These are phyloP conservation scores for Suhomyces prunicola DNA, from an alignment of 805 yeast species.

Conservation along the genomic window DNA sequence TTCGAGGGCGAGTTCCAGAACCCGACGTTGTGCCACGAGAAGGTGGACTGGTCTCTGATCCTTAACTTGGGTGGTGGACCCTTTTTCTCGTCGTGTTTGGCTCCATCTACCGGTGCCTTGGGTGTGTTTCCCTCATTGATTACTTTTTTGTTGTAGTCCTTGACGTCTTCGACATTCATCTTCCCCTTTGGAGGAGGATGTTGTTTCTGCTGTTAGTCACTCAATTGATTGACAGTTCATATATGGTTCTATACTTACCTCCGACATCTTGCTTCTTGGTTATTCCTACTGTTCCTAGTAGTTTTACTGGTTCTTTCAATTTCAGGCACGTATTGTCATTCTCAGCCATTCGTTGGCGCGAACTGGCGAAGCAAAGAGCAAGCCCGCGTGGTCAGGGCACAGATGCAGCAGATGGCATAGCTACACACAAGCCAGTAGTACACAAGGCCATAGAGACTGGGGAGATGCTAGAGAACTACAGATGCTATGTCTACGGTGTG, in stretches of 20 bases:
- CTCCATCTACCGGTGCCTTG: conserved; percentile 16
- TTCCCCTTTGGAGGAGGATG: conserved; percentile 1
- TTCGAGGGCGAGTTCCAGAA: conserved; percentile 26
- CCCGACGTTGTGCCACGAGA: conserved; percentile 42
- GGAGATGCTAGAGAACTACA: background rate
- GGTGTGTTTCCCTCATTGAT: conserved; percentile 8
- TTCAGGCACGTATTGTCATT: background rate
- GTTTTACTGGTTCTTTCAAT: background rate
- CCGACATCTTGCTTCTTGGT: background rate
- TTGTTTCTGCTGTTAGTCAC: background rate
- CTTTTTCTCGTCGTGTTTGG: conserved; percentile 5
- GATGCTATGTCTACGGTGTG: background rate
- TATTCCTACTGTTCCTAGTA: background rate
- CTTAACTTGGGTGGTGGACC: conserved; percentile 14
- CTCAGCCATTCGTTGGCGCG: background rate
- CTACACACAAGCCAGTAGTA: background rate
- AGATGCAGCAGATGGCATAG: background rate
- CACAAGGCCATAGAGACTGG: background rate
- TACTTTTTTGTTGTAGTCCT: conserved; percentile 13
- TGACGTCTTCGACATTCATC: conserved; percentile 8
- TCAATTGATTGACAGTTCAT: background rate
- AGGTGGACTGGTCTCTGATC: conserved; percentile 29
- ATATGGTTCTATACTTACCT: background rate
- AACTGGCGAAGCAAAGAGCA: background rate
- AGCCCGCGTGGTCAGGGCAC: background rate